A percentile compares a stretch with the other conserved stretches of the same genome.
Conservation (phyloP, 139 green algal genomes). For the Bryopsis sp. region DNA sequence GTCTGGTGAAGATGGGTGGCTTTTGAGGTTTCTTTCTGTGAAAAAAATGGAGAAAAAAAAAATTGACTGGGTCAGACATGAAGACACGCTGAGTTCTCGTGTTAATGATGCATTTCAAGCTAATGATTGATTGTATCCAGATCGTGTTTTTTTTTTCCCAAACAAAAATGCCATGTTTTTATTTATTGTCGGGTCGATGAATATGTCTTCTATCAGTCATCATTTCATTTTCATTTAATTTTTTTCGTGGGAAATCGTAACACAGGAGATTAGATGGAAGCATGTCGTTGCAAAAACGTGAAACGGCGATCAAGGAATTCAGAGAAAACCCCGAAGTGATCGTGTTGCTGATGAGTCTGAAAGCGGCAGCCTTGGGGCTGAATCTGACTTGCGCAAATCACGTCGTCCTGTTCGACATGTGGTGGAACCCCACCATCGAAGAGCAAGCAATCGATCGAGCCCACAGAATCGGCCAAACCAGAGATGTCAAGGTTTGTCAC, state of each 20-base stretch:
- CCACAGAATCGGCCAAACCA: constrained; percentile 73
- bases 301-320: constrained; percentile 71
- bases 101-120: no score
- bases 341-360: constrained; percentile 52
- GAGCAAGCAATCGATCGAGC: constrained; percentile 87
- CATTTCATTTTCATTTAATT: no score
- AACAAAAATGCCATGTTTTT: no score
- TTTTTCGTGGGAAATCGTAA: not conserved
- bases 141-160: no score
- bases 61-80: no score
- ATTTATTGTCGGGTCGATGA: no score
- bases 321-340: constrained; percentile 33
- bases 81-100: no score
- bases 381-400: constrained; percentile 86
- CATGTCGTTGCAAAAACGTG: constrained; percentile 55
- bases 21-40: no score
- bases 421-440: constrained; percentile 56
- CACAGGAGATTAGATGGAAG: constrained; percentile 75
- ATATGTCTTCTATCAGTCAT: no score
- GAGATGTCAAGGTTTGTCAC: constrained; percentile 3
- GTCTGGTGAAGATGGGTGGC: no score
- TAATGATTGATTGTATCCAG: no score
- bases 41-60: no score
- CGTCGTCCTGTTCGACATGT: constrained; percentile 80
- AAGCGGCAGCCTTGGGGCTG: constrained; percentile 77